phyloP scores from a whole-genome alignment of 2,329 filamentous ascomycete genomes.

The Trichoderma sp. region DNA sequence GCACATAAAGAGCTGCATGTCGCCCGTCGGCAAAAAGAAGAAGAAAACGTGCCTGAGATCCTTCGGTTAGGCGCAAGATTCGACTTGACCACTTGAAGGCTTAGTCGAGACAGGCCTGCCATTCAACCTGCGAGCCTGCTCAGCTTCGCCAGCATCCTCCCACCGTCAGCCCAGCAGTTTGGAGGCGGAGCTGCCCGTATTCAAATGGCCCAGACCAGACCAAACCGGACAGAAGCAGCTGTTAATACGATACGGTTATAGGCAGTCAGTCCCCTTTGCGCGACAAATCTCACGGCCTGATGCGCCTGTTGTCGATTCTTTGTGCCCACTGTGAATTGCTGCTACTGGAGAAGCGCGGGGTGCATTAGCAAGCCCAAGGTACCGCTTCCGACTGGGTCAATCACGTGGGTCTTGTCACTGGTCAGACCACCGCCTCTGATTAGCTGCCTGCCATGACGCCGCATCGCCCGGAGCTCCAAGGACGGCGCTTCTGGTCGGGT shows the following conservation, averaged over 20 bases:
- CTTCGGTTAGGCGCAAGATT: not conserved
- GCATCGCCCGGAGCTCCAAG: constrained; percentile 42
- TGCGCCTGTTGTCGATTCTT: not conserved
- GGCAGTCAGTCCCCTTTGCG: not conserved
- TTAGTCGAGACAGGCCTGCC: not conserved
- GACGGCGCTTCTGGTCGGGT: constrained; percentile 45
- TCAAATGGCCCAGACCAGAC: not conserved
- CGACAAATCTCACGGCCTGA: not conserved
- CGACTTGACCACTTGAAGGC: not conserved
- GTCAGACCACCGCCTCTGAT: not conserved
- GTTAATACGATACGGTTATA: not conserved
- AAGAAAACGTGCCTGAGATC: constrained; percentile 4
- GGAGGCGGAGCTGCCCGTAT: not conserved
- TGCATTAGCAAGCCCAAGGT: constrained; percentile 15
- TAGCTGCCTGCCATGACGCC: constrained; percentile 15
- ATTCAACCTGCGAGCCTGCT: not conserved
- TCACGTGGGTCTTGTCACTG: constrained; percentile 15
- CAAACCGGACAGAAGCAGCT: not conserved
- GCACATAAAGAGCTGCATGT: constrained; percentile 12
- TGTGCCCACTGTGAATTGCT: not conserved
- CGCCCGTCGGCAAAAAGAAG: not conserved
- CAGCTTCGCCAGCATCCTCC: not conserved
- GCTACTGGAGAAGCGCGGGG: not conserved
- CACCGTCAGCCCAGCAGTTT: not conserved
- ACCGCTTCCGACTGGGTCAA: constrained; percentile 9